These are phyloP conservation scores for Diospyros kaki DNA, from an alignment of 148 eudicot genomes.

Conservation along the genomic window DNA sequence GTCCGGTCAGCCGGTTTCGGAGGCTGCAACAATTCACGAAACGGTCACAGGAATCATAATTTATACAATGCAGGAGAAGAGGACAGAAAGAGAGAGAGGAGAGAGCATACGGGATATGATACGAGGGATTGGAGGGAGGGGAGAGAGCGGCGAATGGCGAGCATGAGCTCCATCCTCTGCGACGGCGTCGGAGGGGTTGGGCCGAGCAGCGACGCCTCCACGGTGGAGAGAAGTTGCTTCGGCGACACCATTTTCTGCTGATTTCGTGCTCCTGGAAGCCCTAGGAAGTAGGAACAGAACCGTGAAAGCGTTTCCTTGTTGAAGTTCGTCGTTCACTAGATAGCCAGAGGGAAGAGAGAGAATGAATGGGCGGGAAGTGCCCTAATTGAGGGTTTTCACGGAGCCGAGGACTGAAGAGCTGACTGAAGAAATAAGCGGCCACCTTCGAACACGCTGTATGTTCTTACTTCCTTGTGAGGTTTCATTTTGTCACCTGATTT, in stretches of 20 bases:
- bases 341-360: neutral
- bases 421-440: too few species aligned
- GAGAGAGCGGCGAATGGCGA: conserved; percentile 70
- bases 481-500: too few species aligned
- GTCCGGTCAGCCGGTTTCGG: conserved; percentile 80
- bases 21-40: conserved; percentile 37
- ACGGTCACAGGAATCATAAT: neutral
- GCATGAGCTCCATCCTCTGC: conserved; percentile 69
- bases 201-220: conserved; percentile 61
- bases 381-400: conserved; percentile 5
- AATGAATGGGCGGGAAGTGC: conserved; percentile 14
- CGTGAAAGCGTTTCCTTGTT: too few species aligned
- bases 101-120: conserved; percentile 49
- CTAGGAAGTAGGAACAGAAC: neutral
- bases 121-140: conserved; percentile 70
- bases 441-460: too few species aligned
- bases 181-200: conserved; percentile 72
- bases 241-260: conserved; percentile 54
- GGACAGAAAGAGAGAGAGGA: neutral
- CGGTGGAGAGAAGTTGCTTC: conserved; percentile 61
- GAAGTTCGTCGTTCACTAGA: neutral
- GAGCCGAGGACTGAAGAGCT: too few species aligned
- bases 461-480: too few species aligned
- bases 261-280: conserved; percentile 9
- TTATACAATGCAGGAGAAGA: neutral